A percentile compares a stretch with the other conserved stretches of the same genome.
Evolutionary conservation across 2,329 filamentous ascomycete species (phyloP).

Genomic region (Cordyceps pruinosa): DNA sequence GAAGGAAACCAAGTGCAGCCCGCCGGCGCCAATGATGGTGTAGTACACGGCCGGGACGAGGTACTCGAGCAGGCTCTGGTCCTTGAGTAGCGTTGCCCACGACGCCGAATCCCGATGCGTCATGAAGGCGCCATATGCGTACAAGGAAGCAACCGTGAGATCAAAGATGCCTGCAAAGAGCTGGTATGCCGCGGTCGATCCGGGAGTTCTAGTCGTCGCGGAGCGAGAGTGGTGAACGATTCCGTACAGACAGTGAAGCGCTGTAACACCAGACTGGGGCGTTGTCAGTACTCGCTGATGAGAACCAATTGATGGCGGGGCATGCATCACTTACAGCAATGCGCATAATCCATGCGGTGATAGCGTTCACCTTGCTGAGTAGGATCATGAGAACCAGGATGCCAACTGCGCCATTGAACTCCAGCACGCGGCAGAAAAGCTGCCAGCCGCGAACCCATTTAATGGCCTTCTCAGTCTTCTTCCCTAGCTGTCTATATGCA

Average conservation of each 20-base stretch:
- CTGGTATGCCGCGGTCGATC: slow-evolving; percentile 82
- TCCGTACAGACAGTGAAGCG: slow-evolving; percentile 66
- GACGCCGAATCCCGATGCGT: slow-evolving; percentile 34
- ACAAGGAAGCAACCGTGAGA: slow-evolving; percentile 46
- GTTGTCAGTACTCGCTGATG: background rate
- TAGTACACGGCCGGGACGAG: slow-evolving; percentile 65
- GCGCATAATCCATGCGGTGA: slow-evolving; percentile 68
- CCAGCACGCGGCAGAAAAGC: slow-evolving; percentile 57
- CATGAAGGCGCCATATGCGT: slow-evolving; percentile 46
- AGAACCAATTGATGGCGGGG: background rate
- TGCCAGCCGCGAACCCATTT: slow-evolving; percentile 63
- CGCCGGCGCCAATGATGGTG: slow-evolving; percentile 54
- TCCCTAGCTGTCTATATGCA: slow-evolving; percentile 59
- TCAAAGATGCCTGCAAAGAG: slow-evolving; percentile 74
- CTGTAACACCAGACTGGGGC: slow-evolving; percentile 53
- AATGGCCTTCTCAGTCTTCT: slow-evolving; percentile 63
- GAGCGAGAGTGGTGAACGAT: slow-evolving; percentile 73
- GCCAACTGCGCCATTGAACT: slow-evolving; percentile 63
- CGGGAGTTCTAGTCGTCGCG: slow-evolving; percentile 64
- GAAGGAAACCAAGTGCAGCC: slow-evolving; percentile 64
- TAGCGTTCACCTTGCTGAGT: slow-evolving; percentile 57
- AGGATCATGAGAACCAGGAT: slow-evolving; percentile 71
- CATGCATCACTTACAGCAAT: slow-evolving; percentile 54
- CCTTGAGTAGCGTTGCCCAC: slow-evolving; percentile 65
- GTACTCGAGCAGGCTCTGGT: slow-evolving; percentile 47